Conservation (phyloP, 31 red algal species). For the Odonthalia washingtoniensis region DNA sequence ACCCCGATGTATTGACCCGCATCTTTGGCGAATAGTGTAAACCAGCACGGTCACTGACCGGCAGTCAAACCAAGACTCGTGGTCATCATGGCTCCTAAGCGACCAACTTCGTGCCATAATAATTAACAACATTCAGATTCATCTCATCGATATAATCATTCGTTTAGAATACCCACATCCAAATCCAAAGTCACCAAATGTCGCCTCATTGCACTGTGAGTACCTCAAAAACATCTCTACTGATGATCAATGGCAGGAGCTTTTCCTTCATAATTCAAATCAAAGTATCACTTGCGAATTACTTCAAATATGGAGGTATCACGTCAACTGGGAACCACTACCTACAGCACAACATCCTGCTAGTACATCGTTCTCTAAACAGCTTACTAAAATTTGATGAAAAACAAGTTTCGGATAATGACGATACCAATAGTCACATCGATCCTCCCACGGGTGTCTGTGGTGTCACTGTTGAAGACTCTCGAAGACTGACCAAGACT, state of each 20-base stretch:
- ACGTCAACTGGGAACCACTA: constrained; percentile 64
- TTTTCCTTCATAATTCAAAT: constrained; percentile 53
- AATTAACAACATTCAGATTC: constrained; percentile 85
- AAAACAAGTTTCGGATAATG: background rate
- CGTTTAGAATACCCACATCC: constrained; percentile 81
- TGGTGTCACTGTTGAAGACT: too few relatives aligned
- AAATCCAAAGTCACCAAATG: too few relatives aligned
- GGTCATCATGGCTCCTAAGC: constrained; percentile 69
- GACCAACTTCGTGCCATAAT: constrained; percentile 77
- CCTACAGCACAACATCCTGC: background rate
- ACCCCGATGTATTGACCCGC: constrained; percentile 94
- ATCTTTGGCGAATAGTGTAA: constrained; percentile 72
- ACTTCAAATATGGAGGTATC: constrained; percentile 58
- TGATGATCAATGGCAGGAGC: constrained; percentile 54
- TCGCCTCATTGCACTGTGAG: constrained; percentile 55
- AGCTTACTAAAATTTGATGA: constrained; percentile 46
- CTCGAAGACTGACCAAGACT: too few relatives aligned
- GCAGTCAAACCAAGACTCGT: constrained; percentile 31
- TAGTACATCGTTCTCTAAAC: constrained; percentile 38
- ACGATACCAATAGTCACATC: too few relatives aligned
- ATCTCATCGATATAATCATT: constrained; percentile 76
- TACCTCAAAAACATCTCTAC: constrained; percentile 62
- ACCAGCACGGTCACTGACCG: constrained; percentile 12
- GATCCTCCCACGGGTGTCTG: too few relatives aligned
- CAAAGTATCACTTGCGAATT: constrained; percentile 52